phyloP scores from a whole-genome alignment of 176 grass and related monocot species.

The Neostapfia colusana region DNA sequence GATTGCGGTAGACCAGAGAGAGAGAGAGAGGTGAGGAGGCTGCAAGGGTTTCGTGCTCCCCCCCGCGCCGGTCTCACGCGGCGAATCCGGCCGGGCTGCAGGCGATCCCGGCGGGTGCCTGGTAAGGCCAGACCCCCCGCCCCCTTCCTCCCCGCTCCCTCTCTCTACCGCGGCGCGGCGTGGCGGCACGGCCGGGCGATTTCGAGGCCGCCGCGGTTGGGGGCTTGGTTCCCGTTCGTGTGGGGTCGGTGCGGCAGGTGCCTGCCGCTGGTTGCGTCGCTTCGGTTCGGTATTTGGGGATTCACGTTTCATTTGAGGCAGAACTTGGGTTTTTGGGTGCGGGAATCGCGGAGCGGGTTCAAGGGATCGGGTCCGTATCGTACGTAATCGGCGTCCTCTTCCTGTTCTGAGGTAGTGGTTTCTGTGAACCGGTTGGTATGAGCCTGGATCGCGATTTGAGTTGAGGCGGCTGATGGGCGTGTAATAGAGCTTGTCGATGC shows the following conservation, averaged over 20 bases:
- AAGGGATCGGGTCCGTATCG: background rate
- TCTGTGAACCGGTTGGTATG: background rate
- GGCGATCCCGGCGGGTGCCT: background rate
- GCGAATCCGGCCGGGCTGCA: conserved; percentile 28
- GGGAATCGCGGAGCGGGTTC: background rate
- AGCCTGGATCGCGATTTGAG: background rate
- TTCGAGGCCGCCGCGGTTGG: background rate
- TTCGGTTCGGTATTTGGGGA: background rate
- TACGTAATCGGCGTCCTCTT: background rate
- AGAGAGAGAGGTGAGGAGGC: background rate
- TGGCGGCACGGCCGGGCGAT: background rate
- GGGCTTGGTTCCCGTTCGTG: background rate
- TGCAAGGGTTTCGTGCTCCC: conserved; percentile 39
- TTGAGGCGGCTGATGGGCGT: background rate
- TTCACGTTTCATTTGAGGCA: background rate
- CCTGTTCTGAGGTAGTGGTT: background rate
- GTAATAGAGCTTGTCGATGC: background rate
- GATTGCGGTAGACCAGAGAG: background rate
- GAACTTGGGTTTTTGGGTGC: background rate
- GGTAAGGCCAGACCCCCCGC: conserved; percentile 27
- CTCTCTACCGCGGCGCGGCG: background rate
- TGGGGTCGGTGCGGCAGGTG: background rate
- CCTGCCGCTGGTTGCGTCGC: background rate
- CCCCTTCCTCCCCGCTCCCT: too few species aligned
- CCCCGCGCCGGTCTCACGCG: conserved; percentile 37